Base-by-base conservation (phyloP, 306 rosid species). In the Hylodesmum podocarpum region DNA sequence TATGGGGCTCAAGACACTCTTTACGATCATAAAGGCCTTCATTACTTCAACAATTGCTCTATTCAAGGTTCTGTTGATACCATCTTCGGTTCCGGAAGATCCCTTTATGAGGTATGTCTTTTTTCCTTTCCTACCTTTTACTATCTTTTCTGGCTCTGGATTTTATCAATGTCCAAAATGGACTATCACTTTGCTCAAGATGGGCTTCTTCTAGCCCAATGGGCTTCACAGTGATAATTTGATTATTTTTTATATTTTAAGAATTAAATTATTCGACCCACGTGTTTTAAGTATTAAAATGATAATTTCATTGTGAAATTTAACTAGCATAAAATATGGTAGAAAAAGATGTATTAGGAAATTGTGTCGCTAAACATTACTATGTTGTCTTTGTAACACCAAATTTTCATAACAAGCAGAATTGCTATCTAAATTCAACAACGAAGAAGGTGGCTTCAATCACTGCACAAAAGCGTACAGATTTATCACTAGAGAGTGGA, bases 1-100 rank as follows among this genome's bases (percentile, higher is more conserved):
- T 73, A 67, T 72, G 97, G 97, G 34, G 72, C 76, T 67, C 95
- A 89, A 84, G 97, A 92, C 81, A 88, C 97, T 6, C 81, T 88
- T 0, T 91, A 91, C 47, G 97, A 91, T 64, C 95, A 89, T 76
- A 89, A 84, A 65, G 96, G 97, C 1, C 87, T 88, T 81, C 97
- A 92, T 79, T 89, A 82, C 77, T 92, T 92, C 86, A 76, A 75
- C 19, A 88, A 85, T 29, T 89, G 96, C 79, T 81, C 59, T 36
- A 80, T 90, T 83, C 89, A 89, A 76, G 97, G 97, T 77, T 85
- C 97, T 0, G 90, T 90, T 16, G 96, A 90, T 83, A 89, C 87
- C 88, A 88, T 92, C 72, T 92, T 87, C 27, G 90, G 97, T 69
- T 81, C 86, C 5, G 96, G 90, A 1, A 89, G 85, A 27, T 89